phyloP scores from a whole-genome alignment of 2,329 filamentous ascomycete genomes.

The Penicillium sp. region DNA sequence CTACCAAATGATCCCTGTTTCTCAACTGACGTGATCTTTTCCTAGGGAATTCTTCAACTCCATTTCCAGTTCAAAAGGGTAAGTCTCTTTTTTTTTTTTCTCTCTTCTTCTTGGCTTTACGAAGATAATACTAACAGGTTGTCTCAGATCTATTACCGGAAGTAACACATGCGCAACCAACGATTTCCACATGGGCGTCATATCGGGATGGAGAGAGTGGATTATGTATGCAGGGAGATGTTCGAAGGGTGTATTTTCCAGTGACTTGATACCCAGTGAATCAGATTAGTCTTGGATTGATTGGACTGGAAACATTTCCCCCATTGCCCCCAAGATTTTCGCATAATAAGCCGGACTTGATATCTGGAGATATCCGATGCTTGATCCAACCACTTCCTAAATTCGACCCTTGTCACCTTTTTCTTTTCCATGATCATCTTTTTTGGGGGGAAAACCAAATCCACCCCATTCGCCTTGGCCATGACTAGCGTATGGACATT shows the following conservation, averaged over 20 bases:
- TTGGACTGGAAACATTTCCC: slow-evolving; percentile 31
- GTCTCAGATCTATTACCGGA: slow-evolving; percentile 48
- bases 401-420: not conserved
- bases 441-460: not conserved
- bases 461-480: not conserved
- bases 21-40: slow-evolving; percentile 9
- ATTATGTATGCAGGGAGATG: slow-evolving; percentile 14
- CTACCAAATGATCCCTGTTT: not conserved
- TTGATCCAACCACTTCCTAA: slow-evolving; percentile 23
- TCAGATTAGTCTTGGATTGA: slow-evolving; percentile 16
- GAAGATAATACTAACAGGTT: slow-evolving; percentile 13
- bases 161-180: slow-evolving; percentile 32
- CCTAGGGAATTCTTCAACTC: slow-evolving; percentile 86
- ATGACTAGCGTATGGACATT: not conserved
- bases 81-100: slow-evolving; percentile 28
- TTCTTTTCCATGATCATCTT: slow-evolving; percentile 15
- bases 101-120: not conserved
- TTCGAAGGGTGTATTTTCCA: slow-evolving; percentile 23
- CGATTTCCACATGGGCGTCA: slow-evolving; percentile 17
- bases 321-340: slow-evolving; percentile 1
- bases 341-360: slow-evolving; percentile 13
- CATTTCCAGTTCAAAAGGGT: slow-evolving; percentile 99
- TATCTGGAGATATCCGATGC: slow-evolving; percentile 25
- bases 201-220: slow-evolving; percentile 13
- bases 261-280: slow-evolving; percentile 11